Percentiles rank a stretch among this genome's conserved stretches.
These are phyloP conservation scores for Wickerhamiella lipophila DNA, from an alignment of 805 yeast species.

Conservation along the genomic window DNA sequence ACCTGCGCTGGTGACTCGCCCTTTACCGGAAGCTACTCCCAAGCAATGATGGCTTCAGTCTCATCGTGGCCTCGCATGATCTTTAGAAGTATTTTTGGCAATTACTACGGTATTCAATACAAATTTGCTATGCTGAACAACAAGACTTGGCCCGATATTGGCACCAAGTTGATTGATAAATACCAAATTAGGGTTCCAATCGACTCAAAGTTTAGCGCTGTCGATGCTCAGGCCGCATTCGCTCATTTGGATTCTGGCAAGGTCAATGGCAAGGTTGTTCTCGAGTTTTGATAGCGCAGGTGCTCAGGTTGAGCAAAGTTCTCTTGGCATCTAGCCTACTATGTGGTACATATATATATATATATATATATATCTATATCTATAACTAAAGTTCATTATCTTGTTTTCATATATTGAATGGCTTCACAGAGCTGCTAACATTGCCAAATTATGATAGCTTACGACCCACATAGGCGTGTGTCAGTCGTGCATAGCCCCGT, in stretches of 20 bases:
- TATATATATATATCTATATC: too few species aligned
- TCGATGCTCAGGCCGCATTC: slow-evolving; percentile 40
- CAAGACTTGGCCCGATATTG: slow-evolving; percentile 32
- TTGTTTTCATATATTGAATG: too few species aligned
- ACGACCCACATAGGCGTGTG: too few species aligned
- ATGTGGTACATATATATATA: too few species aligned
- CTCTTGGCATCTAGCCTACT: too few species aligned
- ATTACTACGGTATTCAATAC: slow-evolving; percentile 26
- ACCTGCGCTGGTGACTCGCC: slow-evolving; percentile 46
- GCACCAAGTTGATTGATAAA: slow-evolving; percentile 36
- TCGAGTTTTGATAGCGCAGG: neutral
- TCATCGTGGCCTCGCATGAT: slow-evolving; percentile 18
- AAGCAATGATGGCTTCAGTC: neutral
- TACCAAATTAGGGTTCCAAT: slow-evolving; percentile 37
- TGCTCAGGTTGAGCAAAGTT: too few species aligned
- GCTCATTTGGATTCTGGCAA: slow-evolving; percentile 35
- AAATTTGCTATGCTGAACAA: slow-evolving; percentile 11
- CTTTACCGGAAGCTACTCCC: slow-evolving; percentile 14
- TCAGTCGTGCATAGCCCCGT: too few species aligned
- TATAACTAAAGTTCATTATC: too few species aligned
- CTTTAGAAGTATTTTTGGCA: slow-evolving; percentile 25
- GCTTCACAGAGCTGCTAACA: too few species aligned
- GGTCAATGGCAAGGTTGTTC: slow-evolving; percentile 56
- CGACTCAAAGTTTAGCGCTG: slow-evolving; percentile 42
- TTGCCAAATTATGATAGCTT: too few species aligned